These are phyloP conservation scores for Cryptosporidium meleagridis DNA, from an alignment of 169 alveolate species.

Conservation along the genomic window DNA sequence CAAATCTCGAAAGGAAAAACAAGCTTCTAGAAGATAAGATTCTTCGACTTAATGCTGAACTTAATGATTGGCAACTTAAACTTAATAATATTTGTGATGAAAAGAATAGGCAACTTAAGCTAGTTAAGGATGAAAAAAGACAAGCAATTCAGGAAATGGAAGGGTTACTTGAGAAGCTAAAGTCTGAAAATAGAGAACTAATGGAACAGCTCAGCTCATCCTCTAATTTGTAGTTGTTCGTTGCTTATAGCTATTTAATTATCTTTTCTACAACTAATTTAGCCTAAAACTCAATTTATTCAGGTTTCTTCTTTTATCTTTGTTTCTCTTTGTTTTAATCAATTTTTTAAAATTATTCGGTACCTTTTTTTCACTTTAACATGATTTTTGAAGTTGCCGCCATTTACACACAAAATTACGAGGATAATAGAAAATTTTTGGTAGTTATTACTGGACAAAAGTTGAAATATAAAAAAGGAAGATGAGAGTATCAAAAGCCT, in stretches of 20 bases:
- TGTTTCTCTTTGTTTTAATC: neutral
- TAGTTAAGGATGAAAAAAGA: slow-evolving; percentile 54
- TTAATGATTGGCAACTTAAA: slow-evolving; percentile 70
- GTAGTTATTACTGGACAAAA: neutral
- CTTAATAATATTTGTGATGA: slow-evolving; percentile 50
- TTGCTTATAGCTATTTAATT: neutral
- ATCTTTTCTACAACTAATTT: neutral
- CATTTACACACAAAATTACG: neutral
- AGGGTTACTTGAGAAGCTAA: slow-evolving; percentile 25
- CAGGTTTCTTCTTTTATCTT: neutral
- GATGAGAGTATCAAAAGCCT: neutral
- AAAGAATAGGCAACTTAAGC: slow-evolving; percentile 35
- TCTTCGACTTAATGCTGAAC: slow-evolving; percentile 46
- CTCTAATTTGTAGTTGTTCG: neutral
- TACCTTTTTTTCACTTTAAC: neutral
- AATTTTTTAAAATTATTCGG: neutral
- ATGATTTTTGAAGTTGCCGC: neutral
- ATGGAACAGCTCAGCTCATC: neutral
- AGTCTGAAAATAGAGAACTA: slow-evolving; percentile 38
- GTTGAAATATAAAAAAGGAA: neutral
- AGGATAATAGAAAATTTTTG: neutral
- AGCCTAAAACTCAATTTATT: neutral
- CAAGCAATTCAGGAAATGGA: slow-evolving; percentile 51
- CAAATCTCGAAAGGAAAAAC: slow-evolving; percentile 24
- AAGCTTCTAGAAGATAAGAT: slow-evolving; percentile 22